Evolutionary conservation across 352 stramenopile species (phyloP).

Genomic region (Phytophthora syringae): DNA sequence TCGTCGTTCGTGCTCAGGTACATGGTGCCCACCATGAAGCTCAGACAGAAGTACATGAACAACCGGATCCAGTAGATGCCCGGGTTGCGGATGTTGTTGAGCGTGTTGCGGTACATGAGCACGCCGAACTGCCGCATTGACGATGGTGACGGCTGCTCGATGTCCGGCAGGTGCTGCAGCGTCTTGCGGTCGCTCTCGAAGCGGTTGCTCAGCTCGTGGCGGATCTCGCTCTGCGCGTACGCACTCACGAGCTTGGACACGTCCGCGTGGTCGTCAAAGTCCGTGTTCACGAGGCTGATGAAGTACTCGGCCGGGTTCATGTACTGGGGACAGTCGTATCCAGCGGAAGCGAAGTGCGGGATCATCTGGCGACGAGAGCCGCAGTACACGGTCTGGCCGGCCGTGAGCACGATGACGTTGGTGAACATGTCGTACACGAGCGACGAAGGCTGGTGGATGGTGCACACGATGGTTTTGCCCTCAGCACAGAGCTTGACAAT

Average conservation of each 20-base stretch:
- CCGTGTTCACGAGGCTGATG: conserved; percentile 58
- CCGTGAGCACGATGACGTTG: conserved; percentile 63
- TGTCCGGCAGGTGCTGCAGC: conserved; percentile 25
- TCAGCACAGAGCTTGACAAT: conserved; percentile 41
- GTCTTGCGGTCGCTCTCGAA: conserved; percentile 16
- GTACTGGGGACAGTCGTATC: conserved; percentile 49
- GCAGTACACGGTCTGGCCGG: conserved; percentile 83
- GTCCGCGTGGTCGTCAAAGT: conserved; percentile 55
- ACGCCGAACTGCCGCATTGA: conserved; percentile 47
- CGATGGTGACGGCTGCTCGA: conserved; percentile 31
- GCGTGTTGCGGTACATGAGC: conserved; percentile 56
- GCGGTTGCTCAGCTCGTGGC: conserved; percentile 20
- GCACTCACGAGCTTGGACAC: conserved; percentile 27
- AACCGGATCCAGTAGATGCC: conserved; percentile 75
- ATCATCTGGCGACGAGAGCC: conserved; percentile 49
- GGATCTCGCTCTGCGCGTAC: conserved; percentile 29
- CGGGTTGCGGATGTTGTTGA: conserved; percentile 73
- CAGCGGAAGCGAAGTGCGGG: conserved; percentile 42
- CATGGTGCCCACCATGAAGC: conserved; percentile 76
- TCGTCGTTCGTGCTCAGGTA: conserved; percentile 63
- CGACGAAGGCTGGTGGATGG: conserved; percentile 77
- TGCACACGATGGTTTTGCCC: conserved; percentile 63
- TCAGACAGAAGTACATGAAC: conserved; percentile 76
- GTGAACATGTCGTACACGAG: conserved; percentile 67
- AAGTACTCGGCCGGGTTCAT: conserved; percentile 69